Evolutionary conservation across 2,329 filamentous ascomycete species (phyloP).

Genomic region (Trichoderma breve): DNA sequence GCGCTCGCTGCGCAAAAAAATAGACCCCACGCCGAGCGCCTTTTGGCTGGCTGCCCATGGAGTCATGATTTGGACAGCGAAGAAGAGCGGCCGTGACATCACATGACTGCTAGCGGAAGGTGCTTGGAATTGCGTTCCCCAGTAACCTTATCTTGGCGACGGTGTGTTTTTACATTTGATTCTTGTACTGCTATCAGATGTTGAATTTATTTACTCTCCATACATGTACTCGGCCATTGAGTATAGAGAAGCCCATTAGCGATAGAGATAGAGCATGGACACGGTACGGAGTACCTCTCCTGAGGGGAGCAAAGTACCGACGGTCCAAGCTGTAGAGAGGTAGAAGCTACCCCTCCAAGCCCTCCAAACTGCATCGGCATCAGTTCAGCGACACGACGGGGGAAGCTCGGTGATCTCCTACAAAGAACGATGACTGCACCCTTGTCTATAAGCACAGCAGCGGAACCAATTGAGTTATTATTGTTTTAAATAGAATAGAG

Average conservation of each 20-base stretch:
- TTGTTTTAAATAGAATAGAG: not conserved
- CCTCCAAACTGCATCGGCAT: not conserved
- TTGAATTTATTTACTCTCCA: not conserved
- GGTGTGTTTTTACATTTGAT: not conserved
- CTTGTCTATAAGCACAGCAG: not conserved
- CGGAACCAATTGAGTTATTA: not conserved
- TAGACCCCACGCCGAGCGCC: conserved; percentile 12
- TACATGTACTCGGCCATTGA: not conserved
- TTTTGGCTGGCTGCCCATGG: not conserved
- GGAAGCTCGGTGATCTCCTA: not conserved
- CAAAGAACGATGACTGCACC: not conserved
- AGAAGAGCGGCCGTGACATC: conserved; percentile 8
- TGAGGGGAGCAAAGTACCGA: not conserved
- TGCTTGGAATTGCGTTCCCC: not conserved
- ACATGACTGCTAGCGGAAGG: conserved; percentile 12
- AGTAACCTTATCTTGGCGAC: not conserved
- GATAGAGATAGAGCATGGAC: not conserved
- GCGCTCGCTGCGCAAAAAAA: conserved; percentile 14
- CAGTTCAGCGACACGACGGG: not conserved
- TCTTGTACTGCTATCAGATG: not conserved
- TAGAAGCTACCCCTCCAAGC: conserved; percentile 16
- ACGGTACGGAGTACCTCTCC: not conserved
- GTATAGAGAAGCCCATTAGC: not conserved
- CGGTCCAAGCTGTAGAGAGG: not conserved
- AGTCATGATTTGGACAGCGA: conserved; percentile 18